These are phyloP conservation scores for Paecilomyces fulvus DNA, from an alignment of 2,329 filamentous ascomycete genomes.

Conservation along the genomic window DNA sequence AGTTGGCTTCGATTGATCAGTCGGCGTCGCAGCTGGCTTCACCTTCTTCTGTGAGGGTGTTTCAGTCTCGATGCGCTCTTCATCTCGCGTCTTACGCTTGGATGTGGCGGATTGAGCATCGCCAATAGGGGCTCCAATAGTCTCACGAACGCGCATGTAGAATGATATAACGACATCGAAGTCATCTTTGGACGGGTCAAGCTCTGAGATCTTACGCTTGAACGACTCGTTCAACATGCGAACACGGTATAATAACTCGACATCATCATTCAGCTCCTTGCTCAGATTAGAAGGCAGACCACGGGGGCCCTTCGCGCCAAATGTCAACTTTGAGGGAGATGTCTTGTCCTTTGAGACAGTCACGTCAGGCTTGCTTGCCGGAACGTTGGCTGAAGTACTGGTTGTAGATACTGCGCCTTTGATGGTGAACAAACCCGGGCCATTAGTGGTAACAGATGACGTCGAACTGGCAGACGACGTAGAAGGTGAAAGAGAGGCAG, in stretches of 20 bases:
- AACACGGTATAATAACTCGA: conserved; percentile 20
- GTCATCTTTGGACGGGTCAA: conserved; percentile 23
- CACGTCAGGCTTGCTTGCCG: background rate
- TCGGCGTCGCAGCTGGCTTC: conserved; percentile 8
- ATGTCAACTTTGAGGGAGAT: background rate
- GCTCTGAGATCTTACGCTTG: conserved; percentile 20
- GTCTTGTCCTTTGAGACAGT: background rate
- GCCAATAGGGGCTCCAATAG: conserved; percentile 27
- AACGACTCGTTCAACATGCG: conserved; percentile 28
- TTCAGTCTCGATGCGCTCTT: conserved; percentile 9
- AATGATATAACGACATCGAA: conserved; percentile 29
- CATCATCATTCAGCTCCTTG: conserved; percentile 11
- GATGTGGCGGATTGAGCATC: conserved; percentile 10
- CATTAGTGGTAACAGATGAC: background rate
- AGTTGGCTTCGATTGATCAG: conserved; percentile 1
- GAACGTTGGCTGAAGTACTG: background rate
- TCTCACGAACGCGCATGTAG: conserved; percentile 30
- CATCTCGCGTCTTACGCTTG: conserved; percentile 20
- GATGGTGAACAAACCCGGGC: background rate
- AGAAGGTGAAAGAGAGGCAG: background rate
- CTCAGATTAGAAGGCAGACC: conserved; percentile 11
- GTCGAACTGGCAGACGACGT: too few relatives aligned
- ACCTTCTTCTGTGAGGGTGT: conserved; percentile 14
- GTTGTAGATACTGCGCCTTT: background rate
- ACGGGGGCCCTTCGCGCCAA: conserved; percentile 10